Base-by-base conservation (phyloP, 306 rosid genomes). In the Sindora glabra region DNA sequence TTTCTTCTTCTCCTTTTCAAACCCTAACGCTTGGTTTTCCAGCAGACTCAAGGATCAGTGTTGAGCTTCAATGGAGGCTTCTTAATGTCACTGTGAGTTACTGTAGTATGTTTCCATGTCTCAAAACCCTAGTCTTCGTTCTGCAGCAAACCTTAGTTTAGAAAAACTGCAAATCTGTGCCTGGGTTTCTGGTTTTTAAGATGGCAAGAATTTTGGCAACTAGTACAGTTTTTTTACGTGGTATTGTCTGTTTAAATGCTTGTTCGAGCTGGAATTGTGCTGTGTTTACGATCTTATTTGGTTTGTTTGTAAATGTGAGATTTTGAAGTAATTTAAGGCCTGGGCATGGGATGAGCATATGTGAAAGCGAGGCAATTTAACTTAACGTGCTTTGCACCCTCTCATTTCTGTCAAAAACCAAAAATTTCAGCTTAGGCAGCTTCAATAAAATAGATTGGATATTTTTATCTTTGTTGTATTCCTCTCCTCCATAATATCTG, bases 21-120 rank as follows among this genome's bases (percentile, higher is more conserved):
- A 81, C 81, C 96, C 97, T 72, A 85, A 72, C 67, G 68, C 79
- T 64, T 23, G 48, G 56, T 69, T 53, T 56, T 54, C 65, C 69
- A 59, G 63, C 83, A 72, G 73, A 66, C 59, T 62, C 74, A 9
- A n/a, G 79, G 84, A 87, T 79, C 87, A 72, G 69, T 66, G 61
- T 48, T 59, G 51, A 75, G 79, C 84, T 85, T 59, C 72, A 69
- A 71, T 39, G 78, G 78, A 48, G 70, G 48, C 55, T 45, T 62
- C 74, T 67, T 75, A 36, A 64, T 75, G 76, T 83, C 83, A 79
- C 91, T 85, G 96, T 91, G 83, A 87, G 96, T 91, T 68, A 48
- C 50, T 23, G 33, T 47, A 48, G 69, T 62, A 15, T 22, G 46
- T 69, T 71, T 55, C 48, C 64, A 45, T 57, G 21, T 59, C 55